These are phyloP conservation scores for Arthrobotrys sinensis DNA, from an alignment of 2,329 filamentous ascomycete genomes.

Conservation along the genomic window DNA sequence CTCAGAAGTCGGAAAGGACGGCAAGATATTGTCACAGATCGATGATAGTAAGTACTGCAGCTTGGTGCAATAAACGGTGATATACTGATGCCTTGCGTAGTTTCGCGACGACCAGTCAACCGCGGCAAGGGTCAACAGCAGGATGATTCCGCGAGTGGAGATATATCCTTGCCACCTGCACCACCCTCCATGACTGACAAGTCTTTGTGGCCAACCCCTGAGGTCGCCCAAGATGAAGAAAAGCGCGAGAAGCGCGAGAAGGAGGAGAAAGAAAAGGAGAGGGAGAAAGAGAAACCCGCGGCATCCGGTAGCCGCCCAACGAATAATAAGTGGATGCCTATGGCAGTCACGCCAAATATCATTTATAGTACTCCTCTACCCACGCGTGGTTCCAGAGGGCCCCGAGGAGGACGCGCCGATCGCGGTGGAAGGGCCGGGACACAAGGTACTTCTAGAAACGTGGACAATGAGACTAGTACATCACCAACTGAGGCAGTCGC, in stretches of 20 bases:
- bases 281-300: conserved; percentile 75
- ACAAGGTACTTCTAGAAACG: conserved; percentile 67
- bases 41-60: conserved; percentile 44
- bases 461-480: conserved; percentile 65
- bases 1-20: conserved; percentile 41
- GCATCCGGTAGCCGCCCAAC: conserved; percentile 72
- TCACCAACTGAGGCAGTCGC: conserved; percentile 37
- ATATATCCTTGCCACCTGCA: conserved; percentile 65
- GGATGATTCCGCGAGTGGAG: conserved; percentile 64
- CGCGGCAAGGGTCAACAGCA: conserved; percentile 56
- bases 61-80: not conserved
- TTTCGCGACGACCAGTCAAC: conserved; percentile 40
- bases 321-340: conserved; percentile 88
- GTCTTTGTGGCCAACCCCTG: conserved; percentile 89
- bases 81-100: not conserved
- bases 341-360: conserved; percentile 86
- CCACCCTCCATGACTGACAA: conserved; percentile 82
- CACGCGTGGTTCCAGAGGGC: conserved; percentile 67
- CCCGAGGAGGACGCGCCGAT: conserved; percentile 73
- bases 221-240: conserved; percentile 81
- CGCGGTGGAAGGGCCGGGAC: conserved; percentile 71
- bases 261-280: conserved; percentile 74
- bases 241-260: conserved; percentile 75
- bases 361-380: conserved; percentile 88
- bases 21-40: conserved; percentile 38